phyloP scores from a whole-genome alignment of 768 basidiomycete genomes.

The Auricularia heimuer region DNA sequence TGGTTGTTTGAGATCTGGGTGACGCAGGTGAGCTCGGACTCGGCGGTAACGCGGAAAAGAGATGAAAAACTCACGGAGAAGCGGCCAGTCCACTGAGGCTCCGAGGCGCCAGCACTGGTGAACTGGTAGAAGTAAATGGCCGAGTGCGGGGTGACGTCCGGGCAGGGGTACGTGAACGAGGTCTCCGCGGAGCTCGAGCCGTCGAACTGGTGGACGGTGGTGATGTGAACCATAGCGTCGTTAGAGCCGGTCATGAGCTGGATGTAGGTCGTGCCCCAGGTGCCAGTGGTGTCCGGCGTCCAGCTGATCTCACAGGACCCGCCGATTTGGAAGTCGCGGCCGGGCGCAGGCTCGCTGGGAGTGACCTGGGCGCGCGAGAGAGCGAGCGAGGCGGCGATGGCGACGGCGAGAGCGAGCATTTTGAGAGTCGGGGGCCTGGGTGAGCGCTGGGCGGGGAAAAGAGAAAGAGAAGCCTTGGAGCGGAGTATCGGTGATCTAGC shows the following conservation, averaged over 20 bases:
- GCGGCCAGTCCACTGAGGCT: background rate
- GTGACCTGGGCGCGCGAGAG: constrained; percentile 28
- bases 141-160: constrained; percentile 35
- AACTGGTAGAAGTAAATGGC: constrained; percentile 76
- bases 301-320: constrained; percentile 46
- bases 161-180: constrained; percentile 52
- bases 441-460: background rate
- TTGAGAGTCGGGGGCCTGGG: background rate
- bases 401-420: background rate
- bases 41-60: background rate
- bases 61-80: background rate
- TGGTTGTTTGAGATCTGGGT: constrained; percentile 22
- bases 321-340: constrained; percentile 48
- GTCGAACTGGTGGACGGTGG: constrained; percentile 37
- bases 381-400: constrained; percentile 8
- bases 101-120: constrained; percentile 23
- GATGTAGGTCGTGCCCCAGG: constrained; percentile 65
- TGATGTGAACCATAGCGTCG: constrained; percentile 53
- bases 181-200: constrained; percentile 42
- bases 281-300: constrained; percentile 40
- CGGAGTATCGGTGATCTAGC: too few species aligned
- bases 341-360: constrained; percentile 53
- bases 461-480: background rate
- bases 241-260: constrained; percentile 77
- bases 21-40: background rate